Evolutionary conservation across 192 early-diverging fungal species (phyloP), one percentile per base, ranked within the genome.

Genomic region (Linnemannia zychae): DNA sequence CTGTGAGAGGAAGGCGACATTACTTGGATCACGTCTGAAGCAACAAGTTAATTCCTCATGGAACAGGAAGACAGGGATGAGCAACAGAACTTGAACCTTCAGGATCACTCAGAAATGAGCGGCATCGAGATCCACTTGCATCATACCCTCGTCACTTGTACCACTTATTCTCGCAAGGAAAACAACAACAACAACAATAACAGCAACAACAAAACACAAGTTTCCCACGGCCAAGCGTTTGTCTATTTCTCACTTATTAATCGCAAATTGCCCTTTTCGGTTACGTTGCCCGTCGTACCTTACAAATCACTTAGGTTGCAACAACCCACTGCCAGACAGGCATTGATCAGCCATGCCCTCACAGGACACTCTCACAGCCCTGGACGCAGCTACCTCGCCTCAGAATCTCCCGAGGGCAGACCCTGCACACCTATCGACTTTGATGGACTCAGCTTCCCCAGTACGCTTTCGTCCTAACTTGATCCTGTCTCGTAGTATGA

Each of bases 381-480:
- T 31, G 44, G 76, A 28, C 40, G 46, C 31, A 70, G 72, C 67
- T 63, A 72, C 67, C 57, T 70, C 53, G 66, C 47, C 1, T 68
- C 81, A 72, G 60, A 73, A 34, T 77, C 74, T 4, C 75, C 76
- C 48, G 66, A 71, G 7, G 57, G 75, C 71, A 76, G 77, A 46
- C 69, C 22, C 63, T 33, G 24, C 31, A 82, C 90, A 7, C 89
- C 93, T 12, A 90, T 95, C 34, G 91, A 94, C 66, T 87, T 93
- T 52, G 91, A 95, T 69, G 95, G 95, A 16, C 88, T 96, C 67
- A 95, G 93, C 79, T 96, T 94, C 92, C 95, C 95, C 57, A 95
- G 95, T 96, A 94, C 88, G 91, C 15, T 92, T 63, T 7, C 28
- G 20, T 67, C 11, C 46, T 31, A 63, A n/a, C 28, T 47, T 28